A percentile compares a stretch with the other conserved stretches of the same genome.
Conservation (phyloP, 805 yeast genomes). For the Yamadazyma ubonensis region DNA sequence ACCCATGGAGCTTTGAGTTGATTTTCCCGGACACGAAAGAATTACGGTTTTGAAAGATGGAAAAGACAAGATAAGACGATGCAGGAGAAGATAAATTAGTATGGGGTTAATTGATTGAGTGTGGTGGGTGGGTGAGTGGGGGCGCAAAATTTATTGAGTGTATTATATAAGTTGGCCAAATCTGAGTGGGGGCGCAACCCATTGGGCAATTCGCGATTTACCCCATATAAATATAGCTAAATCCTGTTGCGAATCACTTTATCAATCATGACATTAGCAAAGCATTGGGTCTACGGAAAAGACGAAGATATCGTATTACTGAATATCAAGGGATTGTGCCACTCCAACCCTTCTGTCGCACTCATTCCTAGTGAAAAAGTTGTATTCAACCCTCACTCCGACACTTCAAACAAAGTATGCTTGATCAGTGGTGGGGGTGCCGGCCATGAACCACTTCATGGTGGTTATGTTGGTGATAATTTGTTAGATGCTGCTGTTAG, state of each 20-base stretch:
- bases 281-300: constrained; percentile 51
- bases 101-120: too few relatives aligned
- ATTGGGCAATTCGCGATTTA: constrained; percentile 1
- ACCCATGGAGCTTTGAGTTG: too few relatives aligned
- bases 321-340: constrained; percentile 52
- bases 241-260: neutral
- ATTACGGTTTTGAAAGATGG: too few relatives aligned
- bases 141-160: too few relatives aligned
- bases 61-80: too few relatives aligned
- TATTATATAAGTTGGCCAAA: too few relatives aligned
- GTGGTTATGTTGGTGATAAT: constrained; percentile 86
- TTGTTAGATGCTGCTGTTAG: constrained; percentile 83
- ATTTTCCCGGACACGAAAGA: too few relatives aligned
- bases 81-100: too few relatives aligned
- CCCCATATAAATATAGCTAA: constrained; percentile 2
- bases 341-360: constrained; percentile 53
- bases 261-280: constrained; percentile 26
- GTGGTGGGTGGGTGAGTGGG: too few relatives aligned
- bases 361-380: constrained; percentile 59
- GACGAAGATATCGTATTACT: constrained; percentile 47
- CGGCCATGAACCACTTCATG: constrained; percentile 95
- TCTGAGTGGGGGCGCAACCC: constrained; percentile 1
- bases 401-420: constrained; percentile 54
- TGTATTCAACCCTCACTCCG: constrained; percentile 44
- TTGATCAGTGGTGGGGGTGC: constrained; percentile 91